Evolutionary conservation across 768 basidiomycete genomes (phyloP), one percentile per base, ranked within the genome.

Genomic region (Saitozyma sp.): DNA sequence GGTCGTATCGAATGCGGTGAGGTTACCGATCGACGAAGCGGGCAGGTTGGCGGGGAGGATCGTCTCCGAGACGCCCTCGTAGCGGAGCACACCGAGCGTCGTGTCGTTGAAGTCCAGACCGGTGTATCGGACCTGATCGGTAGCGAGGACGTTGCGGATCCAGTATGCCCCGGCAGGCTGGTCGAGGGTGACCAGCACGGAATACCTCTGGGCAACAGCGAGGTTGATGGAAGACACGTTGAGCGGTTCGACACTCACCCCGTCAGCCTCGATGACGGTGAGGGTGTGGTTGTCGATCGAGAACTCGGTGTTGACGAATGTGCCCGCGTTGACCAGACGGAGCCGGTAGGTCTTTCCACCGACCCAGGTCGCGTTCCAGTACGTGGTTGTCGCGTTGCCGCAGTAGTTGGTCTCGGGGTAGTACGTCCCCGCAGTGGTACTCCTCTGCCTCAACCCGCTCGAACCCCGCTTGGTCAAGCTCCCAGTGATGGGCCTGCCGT

Each of bases 311-410:
- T 81, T 76, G 8, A 83, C 82, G 71, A 85, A 83, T 6, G 83
- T 78, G 40, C 82, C 84, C 45, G 82, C 74, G 77, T 85, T 82
- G 61, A 83, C 74, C 45, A 85, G 64, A 50, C 84, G 83, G 20
- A 85, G 70, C 56, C 84, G 84, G 64, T 84, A 84, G 20, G 78
- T 71, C 43, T 29, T 39, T 40, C 45, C 41, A 10, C 39, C 37
- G 29, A 39, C 54, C 41, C 10, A 20, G 3, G 54, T 56, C n/a
- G 20, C 20, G 20, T 56, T 56, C 54, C 54, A 56, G 54, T 38
- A 56, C 17, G n/a, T 54, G 38, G 38, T 11, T 20, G 17, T 45
- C 9, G 10, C 43, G 41, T 17, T 29, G 10, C 56, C 56, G 56
- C 41, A 58, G 48, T 29, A 50, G 38, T 59, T 50, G 14, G 58